Base-by-base conservation (phyloP, 2,329 filamentous ascomycete species). In the Aureobasidium musti region DNA sequence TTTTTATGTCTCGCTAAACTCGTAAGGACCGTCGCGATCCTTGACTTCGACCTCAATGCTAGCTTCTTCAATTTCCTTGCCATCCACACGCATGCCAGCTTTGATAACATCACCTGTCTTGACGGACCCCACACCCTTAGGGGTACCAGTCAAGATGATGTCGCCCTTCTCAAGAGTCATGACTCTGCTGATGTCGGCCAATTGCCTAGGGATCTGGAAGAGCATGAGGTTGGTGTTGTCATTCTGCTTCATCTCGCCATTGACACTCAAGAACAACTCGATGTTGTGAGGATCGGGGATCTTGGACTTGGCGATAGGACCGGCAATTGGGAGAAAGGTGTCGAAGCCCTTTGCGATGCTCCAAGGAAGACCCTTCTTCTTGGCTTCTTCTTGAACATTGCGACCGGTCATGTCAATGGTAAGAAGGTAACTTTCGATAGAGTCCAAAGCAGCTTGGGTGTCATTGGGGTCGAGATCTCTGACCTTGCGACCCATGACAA, bases 321-420 rank as follows among this genome's bases (percentile, higher is more conserved):
- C 82, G 77, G 89, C 91, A 74, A 99, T 85, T 67, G 95, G 95
- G 61, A 96, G 84, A 82, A 99, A 99, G 3, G 95, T 98, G 78
- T 99, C 95, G 77, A 98, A 99, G 54, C 95, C 95, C 82, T 99
- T 99, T 72, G 91, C 90, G 71, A 97, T 97, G 74, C 89, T 88
- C 95, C 95, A 99, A 8, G 95, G 95, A 19, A 98, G 87, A 41
- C 95, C 92, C 83, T 95, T 97, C 81, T 90, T 92, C 86, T 98
- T 99, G 71, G 94, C 94, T 81, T 97, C 92, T 73, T 97, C 91
- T 80, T 99, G 95, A 7, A 91, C 87, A 79, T 98, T 98, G 71
- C 95, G 90, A 0, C 91, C 95, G 11, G 95, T 99, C 91, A 99
- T 96, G 80, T 99, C 95, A 74, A 99, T 97, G 72, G 91, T 88